A percentile compares a stretch with the other conserved stretches of the same genome.
Evolutionary conservation across 257 asterid species (phyloP).

Genomic region (Primulina eburnea): DNA sequence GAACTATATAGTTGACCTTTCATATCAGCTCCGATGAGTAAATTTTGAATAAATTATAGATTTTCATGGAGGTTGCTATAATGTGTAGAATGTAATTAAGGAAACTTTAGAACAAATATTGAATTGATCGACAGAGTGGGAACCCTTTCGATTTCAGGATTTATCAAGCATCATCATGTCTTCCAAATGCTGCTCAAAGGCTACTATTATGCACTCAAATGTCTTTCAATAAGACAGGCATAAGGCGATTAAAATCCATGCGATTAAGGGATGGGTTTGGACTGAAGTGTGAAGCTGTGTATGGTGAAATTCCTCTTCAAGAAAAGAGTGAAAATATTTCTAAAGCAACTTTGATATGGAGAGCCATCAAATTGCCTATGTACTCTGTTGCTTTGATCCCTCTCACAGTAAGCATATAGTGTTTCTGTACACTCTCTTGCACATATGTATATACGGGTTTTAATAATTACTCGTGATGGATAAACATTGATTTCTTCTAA

Average conservation of each 20-base stretch:
- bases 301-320: constrained; percentile 18
- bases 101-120: neutral
- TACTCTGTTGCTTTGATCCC: constrained; percentile 60
- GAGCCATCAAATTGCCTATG: constrained; percentile 79
- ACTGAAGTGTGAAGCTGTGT: constrained; percentile 35
- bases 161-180: constrained; percentile 28
- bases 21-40: no score
- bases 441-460: neutral
- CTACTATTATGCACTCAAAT: constrained; percentile 26
- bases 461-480: neutral
- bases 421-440: neutral
- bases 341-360: constrained; percentile 71
- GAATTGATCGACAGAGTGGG: neutral
- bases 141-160: constrained; percentile 35
- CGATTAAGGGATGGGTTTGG: constrained; percentile 20
- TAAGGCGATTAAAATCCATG: constrained; percentile 25
- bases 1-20: no score
- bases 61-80: neutral
- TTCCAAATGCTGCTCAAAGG: constrained; percentile 28
- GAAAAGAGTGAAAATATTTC: constrained; percentile 43
- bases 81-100: neutral
- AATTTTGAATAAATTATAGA: no score
- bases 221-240: constrained; percentile 12
- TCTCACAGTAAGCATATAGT: constrained; percentile 51
- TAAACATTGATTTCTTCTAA: neutral